Evolutionary conservation across 164 flowering plant genomes (phyloP).

Genomic region (Euptelea pleiosperma): DNA sequence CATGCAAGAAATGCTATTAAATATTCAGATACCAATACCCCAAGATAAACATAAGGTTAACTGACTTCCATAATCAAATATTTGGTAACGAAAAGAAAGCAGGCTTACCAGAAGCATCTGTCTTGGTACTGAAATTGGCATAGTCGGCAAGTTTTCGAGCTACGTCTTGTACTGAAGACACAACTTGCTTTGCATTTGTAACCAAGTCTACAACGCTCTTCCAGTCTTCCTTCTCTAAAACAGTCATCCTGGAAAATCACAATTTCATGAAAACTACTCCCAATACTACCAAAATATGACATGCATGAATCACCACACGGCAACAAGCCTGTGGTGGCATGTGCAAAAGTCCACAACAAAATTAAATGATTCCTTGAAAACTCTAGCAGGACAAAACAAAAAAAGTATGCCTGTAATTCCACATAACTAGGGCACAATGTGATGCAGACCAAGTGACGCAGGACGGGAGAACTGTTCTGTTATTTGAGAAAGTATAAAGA

Average conservation of each 20-base stretch:
- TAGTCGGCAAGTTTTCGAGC: conserved; percentile 76
- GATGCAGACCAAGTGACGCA: too few species aligned
- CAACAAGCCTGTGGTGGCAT: not conserved
- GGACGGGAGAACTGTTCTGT: too few species aligned
- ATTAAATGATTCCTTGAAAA: not conserved
- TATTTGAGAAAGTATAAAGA: too few species aligned
- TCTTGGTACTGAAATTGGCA: conserved; percentile 57
- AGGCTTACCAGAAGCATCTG: conserved; percentile 41
- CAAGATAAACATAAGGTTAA: too few species aligned
- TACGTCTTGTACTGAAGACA: conserved; percentile 82
- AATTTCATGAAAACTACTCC: not conserved
- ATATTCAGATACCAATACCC: too few species aligned
- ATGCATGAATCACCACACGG: not conserved
- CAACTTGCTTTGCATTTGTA: conserved; percentile 89
- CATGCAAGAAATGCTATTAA: too few species aligned
- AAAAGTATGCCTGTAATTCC: too few species aligned
- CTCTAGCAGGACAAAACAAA: not conserved
- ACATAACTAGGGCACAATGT: too few species aligned
- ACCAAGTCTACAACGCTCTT: conserved; percentile 61
- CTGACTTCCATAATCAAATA: too few species aligned
- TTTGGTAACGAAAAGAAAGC: not conserved
- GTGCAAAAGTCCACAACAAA: not conserved
- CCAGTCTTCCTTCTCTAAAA: conserved; percentile 81
- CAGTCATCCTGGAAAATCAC: conserved; percentile 47
- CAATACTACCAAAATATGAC: too few species aligned